Percentiles rank a stretch among this genome's conserved stretches.
Evolutionary conservation across 345 rosid genomes (phyloP).

Genomic region (Streptanthus diversifolius): DNA sequence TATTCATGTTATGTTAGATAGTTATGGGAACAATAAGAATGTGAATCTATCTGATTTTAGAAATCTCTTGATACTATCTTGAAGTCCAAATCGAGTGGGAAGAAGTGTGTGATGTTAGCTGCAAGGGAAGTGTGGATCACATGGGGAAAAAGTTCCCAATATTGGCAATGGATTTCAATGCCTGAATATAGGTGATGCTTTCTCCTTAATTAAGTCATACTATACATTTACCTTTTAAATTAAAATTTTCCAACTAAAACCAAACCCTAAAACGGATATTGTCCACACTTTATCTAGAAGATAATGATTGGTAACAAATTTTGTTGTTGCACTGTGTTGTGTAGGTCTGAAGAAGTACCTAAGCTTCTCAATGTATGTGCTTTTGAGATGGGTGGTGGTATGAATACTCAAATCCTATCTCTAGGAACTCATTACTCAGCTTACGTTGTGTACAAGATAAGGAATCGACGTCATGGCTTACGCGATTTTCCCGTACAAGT

Average conservation of each 20-base stretch:
- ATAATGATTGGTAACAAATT: neutral
- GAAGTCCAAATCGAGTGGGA: conserved; percentile 34
- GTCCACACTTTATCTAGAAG: neutral
- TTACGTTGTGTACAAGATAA: conserved; percentile 16
- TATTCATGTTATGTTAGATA: neutral
- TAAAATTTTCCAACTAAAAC: neutral
- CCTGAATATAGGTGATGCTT: conserved; percentile 36
- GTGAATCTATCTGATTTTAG: neutral
- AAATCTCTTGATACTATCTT: neutral
- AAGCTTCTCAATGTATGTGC: conserved; percentile 12
- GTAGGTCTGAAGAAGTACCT: conserved; percentile 7
- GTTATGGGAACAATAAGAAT: neutral
- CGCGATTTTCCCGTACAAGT: conserved; percentile 8
- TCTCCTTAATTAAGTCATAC: neutral
- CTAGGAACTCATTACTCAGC: neutral
- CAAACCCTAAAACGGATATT: neutral
- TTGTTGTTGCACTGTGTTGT: neutral
- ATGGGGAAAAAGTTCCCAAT: conserved; percentile 46
- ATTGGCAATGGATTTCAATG: conserved; percentile 49
- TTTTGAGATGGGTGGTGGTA: conserved; percentile 18
- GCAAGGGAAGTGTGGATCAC: conserved; percentile 42
- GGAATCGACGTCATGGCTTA: neutral
- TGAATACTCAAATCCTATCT: neutral
- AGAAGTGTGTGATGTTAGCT: conserved; percentile 32
- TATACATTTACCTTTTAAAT: neutral